A percentile compares a stretch with the other conserved stretches of the same genome.
These are phyloP conservation scores for Trichomonas vaginalis DNA, from an alignment of 208 protist species.

Conservation along the genomic window DNA sequence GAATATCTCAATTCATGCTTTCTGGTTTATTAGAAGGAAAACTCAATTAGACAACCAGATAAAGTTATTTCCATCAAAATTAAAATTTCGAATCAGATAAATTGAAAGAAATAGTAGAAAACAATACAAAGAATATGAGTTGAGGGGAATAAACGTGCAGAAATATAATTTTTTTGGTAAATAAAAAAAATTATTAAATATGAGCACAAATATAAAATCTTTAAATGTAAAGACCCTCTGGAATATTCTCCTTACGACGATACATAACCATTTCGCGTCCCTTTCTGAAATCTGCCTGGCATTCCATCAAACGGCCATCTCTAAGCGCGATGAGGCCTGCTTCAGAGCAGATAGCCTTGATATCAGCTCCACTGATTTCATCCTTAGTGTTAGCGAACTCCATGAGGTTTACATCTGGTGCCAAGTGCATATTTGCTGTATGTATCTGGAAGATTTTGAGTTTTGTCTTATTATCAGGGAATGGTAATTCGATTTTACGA, in stretches of 20 bases:
- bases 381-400: constrained; percentile 99
- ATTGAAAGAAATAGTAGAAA: too few relatives aligned
- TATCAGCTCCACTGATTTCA: constrained; percentile 96
- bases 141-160: too few relatives aligned
- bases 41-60: too few relatives aligned
- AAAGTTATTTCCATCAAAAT: too few relatives aligned
- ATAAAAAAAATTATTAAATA: neutral
- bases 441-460: constrained; percentile 97
- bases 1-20: too few relatives aligned
- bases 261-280: constrained; percentile 98
- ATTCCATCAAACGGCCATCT: constrained; percentile 96
- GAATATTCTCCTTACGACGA: constrained; percentile 86
- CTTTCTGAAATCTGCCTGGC: constrained; percentile 92
- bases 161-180: too few relatives aligned
- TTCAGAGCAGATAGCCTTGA: constrained; percentile 99
- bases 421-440: constrained; percentile 90
- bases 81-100: too few relatives aligned
- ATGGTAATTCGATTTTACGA: constrained; percentile 99
- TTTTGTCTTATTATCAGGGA: constrained; percentile 95
- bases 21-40: too few relatives aligned
- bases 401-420: constrained; percentile 94
- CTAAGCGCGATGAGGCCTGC: constrained; percentile 94
- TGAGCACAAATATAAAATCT: neutral
- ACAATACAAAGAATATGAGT: too few relatives aligned
- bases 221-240: constrained; percentile 90